Base-by-base conservation (phyloP, 164 flowering plant species). In the Warburgia ugandensis region DNA sequence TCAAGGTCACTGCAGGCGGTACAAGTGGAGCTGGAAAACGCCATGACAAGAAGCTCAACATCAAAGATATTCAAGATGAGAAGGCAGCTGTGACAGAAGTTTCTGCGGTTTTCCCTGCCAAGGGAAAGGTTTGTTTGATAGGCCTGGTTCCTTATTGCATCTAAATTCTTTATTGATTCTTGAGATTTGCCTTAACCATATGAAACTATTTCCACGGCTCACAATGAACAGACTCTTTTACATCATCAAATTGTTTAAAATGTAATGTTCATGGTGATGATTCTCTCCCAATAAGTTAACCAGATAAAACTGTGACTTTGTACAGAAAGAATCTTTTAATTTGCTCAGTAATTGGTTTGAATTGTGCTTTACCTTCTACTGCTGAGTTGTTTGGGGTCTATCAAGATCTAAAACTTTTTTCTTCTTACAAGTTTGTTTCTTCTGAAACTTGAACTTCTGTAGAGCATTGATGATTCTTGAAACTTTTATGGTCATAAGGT, bases 11-110 rank as follows among this genome's bases (percentile, higher is more conserved):
- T 45, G 11, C 53, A 56, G 67, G 40, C 46, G 28, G 49, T 48
- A 54, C 33, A 59, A 55, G 48, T 54, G 53, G 49, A 16, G 23
- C 54, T 6, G 35, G 59, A 33, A 66, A 66, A 45, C 43, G 55
- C 45, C 42, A 25, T 50, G 40, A 26, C 16, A 52, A 62, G 45
- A 48, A 58, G 25, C 25, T n/a, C 12, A 35, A 13, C 39, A 14
- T 35, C 33, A 59, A 52, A 33, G 47, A 45, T 55, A n/a, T 12
- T 50, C 47, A 26, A 47, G 55, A 53, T 32, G 46, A 55, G 59
- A 45, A 49, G 54, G 16, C 63, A 20, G 29, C 26, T 20, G 23
- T 48, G 17, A 10, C 29, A 29, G 63, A 66, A 58, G 60, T 54
- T 14, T 54, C 64, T 20, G 36, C 48, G 47, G 29, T 23, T 47